These are phyloP conservation scores for Glycine tomentella DNA, from an alignment of 306 rosid genomes.

Conservation along the genomic window DNA sequence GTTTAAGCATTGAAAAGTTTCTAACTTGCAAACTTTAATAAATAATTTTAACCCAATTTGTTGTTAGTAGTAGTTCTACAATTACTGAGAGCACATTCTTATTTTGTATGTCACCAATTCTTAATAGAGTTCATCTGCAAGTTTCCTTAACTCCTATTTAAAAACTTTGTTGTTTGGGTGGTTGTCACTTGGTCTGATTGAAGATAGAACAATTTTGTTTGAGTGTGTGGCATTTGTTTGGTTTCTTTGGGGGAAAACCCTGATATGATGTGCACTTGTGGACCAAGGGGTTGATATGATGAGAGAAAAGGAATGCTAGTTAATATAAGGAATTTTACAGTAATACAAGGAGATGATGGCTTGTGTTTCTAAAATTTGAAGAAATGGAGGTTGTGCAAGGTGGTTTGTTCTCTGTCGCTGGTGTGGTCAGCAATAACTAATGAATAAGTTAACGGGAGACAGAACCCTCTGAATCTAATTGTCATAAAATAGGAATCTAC, in stretches of 20 bases:
- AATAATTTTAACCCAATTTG: not conserved
- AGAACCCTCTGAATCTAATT: constrained; percentile 18
- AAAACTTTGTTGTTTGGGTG: not conserved
- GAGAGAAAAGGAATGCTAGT: constrained; percentile 4
- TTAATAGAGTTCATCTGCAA: not conserved
- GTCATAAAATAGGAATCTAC: constrained; percentile 29
- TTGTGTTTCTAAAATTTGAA: constrained; percentile 27
- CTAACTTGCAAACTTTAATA: constrained; percentile 16
- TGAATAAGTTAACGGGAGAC: constrained; percentile 8
- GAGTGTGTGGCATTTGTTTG: not conserved
- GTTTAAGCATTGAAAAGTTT: constrained; percentile 32
- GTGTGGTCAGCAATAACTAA: constrained; percentile 20
- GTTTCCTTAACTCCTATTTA: constrained; percentile 4
- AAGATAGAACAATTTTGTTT: not conserved
- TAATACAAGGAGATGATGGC: constrained; percentile 10
- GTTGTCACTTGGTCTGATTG: no score
- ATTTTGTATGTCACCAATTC: not conserved
- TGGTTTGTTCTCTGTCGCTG: constrained; percentile 35
- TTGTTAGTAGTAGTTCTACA: not conserved
- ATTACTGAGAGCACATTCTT: not conserved
- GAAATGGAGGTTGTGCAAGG: constrained; percentile 29
- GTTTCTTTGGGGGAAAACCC: constrained; percentile 23
- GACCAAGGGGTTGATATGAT: not conserved
- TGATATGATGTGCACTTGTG: constrained; percentile 23
- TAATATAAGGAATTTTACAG: not conserved